Percentiles rank a stretch among this genome's conserved stretches.
Conservation (phyloP, 2,329 filamentous ascomycete genomes). For the Fusarium liriodendri region DNA sequence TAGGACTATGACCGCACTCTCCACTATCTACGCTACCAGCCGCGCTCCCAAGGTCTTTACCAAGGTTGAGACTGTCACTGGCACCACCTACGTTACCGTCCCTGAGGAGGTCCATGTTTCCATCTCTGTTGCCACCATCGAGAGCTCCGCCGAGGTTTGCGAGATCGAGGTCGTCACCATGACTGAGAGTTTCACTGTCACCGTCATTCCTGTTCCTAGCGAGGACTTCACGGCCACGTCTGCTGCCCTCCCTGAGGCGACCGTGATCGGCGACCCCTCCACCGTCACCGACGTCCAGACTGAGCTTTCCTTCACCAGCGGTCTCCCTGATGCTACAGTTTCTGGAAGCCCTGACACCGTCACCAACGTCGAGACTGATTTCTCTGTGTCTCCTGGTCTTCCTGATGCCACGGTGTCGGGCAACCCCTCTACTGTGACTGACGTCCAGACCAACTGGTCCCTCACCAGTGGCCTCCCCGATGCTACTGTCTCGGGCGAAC, state of each 20-base stretch:
- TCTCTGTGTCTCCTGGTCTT: constrained; percentile 30
- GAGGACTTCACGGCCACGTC: constrained; percentile 24
- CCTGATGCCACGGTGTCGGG: constrained; percentile 40
- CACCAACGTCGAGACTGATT: constrained; percentile 37
- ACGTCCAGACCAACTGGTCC: constrained; percentile 42
- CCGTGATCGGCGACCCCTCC: constrained; percentile 44
- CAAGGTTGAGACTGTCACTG: constrained; percentile 40
- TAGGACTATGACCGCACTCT: constrained; percentile 49
- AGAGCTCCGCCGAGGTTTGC: constrained; percentile 39
- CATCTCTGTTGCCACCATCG: constrained; percentile 41
- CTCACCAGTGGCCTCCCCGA: constrained; percentile 42
- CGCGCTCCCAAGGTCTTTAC: constrained; percentile 32
- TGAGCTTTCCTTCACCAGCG: constrained; percentile 43
- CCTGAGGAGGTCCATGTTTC: constrained; percentile 36
- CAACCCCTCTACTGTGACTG: constrained; percentile 45
- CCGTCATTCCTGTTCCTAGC: constrained; percentile 39
- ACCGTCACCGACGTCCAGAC: constrained; percentile 48
- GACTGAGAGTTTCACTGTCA: constrained; percentile 45
- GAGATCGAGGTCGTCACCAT: constrained; percentile 36
- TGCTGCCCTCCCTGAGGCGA: constrained; percentile 35
- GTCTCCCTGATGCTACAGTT: constrained; percentile 48
- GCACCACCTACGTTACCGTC: constrained; percentile 45
- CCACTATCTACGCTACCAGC: constrained; percentile 49
- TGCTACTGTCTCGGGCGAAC: constrained; percentile 39
- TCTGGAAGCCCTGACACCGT: constrained; percentile 48